Evolutionary conservation across 495 filamentous ascomycete genomes (phyloP).

Genomic region (Neurospora sp.): DNA sequence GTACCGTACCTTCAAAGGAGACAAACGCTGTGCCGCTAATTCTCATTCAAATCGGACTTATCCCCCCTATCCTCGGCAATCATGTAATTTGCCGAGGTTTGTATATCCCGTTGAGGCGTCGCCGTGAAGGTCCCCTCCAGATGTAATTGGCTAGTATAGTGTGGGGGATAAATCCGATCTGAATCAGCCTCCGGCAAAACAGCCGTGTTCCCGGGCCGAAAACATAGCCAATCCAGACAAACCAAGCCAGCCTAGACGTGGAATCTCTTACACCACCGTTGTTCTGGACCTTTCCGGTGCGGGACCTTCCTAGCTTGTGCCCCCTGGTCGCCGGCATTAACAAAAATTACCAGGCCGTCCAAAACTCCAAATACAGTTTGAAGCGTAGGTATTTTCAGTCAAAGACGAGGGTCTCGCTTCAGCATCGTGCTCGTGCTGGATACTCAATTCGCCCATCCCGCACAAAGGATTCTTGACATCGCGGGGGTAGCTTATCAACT

Average conservation of each 20-base stretch:
- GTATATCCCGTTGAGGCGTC: too few species aligned
- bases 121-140: too few species aligned
- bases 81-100: too few species aligned
- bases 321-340: not conserved
- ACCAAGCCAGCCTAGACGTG: not conserved
- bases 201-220: not conserved
- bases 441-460: not conserved
- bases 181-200: not conserved
- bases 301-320: not conserved
- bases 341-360: not conserved
- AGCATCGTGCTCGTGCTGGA: not conserved
- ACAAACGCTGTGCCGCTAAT: not conserved
- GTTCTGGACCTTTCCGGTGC: not conserved
- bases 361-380: not conserved
- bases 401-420: not conserved
- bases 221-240: not conserved
- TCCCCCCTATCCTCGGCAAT: too few species aligned
- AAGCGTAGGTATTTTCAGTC: not conserved
- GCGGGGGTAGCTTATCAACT: not conserved
- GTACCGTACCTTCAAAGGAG: not conserved
- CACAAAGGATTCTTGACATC: not conserved
- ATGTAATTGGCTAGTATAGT: too few species aligned
- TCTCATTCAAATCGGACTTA: too few species aligned
- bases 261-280: not conserved
- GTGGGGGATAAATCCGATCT: too few species aligned